Conservation (phyloP, 176 grass and related monocot genomes). For the Oryza nivara region DNA sequence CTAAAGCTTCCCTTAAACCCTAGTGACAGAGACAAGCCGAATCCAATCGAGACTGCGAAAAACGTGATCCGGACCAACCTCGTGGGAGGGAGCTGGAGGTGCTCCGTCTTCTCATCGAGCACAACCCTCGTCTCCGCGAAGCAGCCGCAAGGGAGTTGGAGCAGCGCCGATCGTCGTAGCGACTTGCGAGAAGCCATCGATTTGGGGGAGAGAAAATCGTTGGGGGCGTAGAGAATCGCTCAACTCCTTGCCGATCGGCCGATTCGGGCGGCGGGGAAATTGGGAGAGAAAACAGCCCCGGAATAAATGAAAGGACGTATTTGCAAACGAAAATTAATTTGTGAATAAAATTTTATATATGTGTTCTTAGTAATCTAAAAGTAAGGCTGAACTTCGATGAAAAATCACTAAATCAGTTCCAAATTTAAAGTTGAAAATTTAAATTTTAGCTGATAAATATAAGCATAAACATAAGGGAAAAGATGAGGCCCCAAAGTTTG, state of each 20-base stretch:
- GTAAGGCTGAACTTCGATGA: too few species aligned
- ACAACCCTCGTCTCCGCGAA: not conserved
- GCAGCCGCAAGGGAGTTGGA: not conserved
- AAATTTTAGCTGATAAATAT: too few species aligned
- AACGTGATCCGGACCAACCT: not conserved
- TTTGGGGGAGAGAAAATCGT: not conserved
- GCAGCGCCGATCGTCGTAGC: not conserved
- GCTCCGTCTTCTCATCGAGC: not conserved
- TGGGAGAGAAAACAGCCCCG: not conserved
- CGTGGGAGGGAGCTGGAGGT: not conserved
- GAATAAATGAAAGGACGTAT: too few species aligned
- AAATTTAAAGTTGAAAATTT: too few species aligned
- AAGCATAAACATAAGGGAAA: too few species aligned
- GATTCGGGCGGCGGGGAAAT: not conserved
- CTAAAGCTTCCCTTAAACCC: not conserved
- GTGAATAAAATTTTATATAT: too few species aligned
- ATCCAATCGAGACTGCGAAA: not conserved
- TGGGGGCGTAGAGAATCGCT: not conserved
- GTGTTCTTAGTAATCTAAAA: too few species aligned
- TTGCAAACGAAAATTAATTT: too few species aligned
- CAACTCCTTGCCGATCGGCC: not conserved
- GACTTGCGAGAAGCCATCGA: not conserved
- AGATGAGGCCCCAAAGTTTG: too few species aligned
- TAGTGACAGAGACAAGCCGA: not conserved
- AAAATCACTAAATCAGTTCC: too few species aligned